Evolutionary conservation across 2,329 filamentous ascomycete genomes (phyloP).

Genomic region (Penicillium sp.): DNA sequence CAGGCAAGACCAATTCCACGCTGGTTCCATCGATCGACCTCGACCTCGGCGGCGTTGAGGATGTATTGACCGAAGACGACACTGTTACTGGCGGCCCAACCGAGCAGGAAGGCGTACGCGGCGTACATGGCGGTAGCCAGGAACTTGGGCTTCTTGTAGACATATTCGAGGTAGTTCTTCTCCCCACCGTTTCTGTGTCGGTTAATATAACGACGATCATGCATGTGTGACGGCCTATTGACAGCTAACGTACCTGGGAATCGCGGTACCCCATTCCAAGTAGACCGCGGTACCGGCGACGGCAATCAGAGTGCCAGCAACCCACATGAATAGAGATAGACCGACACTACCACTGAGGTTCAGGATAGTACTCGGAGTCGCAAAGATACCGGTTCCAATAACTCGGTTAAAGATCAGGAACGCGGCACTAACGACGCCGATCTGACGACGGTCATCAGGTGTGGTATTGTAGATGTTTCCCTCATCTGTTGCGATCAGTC

Average conservation of each 20-base stretch:
- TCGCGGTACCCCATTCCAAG: slow-evolving; percentile 56
- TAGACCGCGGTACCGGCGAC: slow-evolving; percentile 51
- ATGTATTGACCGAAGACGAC: slow-evolving; percentile 59
- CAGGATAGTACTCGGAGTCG: slow-evolving; percentile 53
- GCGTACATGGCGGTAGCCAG: slow-evolving; percentile 60
- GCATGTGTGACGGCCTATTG: not conserved
- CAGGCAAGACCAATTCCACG: slow-evolving; percentile 54
- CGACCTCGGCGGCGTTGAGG: slow-evolving; percentile 51
- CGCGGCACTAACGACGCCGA: slow-evolving; percentile 48
- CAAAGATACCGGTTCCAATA: slow-evolving; percentile 57
- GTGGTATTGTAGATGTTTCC: slow-evolving; percentile 42
- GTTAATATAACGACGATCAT: slow-evolving; percentile 3
- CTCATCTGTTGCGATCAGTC: slow-evolving; percentile 34
- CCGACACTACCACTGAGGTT: slow-evolving; percentile 52
- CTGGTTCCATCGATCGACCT: slow-evolving; percentile 55
- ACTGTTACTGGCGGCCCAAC: slow-evolving; percentile 59
- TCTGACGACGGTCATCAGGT: slow-evolving; percentile 44
- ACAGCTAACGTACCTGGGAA: slow-evolving; percentile 45
- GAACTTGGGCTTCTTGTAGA: slow-evolving; percentile 57
- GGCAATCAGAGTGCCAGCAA: slow-evolving; percentile 53
- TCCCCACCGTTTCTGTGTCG: slow-evolving; percentile 55
- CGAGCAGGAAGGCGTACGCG: slow-evolving; percentile 56
- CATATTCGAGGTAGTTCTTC: slow-evolving; percentile 60
- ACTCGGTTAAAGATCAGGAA: slow-evolving; percentile 56
- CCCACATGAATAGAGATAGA: slow-evolving; percentile 55